phyloP scores from a whole-genome alignment of 805 yeast species.

The Starmerella potacharoeniae region DNA sequence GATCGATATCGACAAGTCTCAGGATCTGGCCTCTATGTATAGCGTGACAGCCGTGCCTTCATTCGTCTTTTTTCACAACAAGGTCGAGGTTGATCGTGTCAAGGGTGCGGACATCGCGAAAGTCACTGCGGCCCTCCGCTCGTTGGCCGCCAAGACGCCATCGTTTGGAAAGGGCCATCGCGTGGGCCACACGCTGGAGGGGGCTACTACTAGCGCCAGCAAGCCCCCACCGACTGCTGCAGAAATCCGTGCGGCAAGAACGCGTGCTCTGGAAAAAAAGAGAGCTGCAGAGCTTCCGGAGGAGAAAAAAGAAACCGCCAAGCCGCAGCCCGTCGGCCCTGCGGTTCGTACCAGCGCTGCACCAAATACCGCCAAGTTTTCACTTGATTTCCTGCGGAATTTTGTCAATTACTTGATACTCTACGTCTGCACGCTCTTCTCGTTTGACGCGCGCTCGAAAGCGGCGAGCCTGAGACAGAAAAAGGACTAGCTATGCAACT shows the following conservation, averaged over 20 bases:
- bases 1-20: slow-evolving; percentile 79
- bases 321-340: background rate
- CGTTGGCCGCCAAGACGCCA: slow-evolving; percentile 5
- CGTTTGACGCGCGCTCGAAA: slow-evolving; percentile 18
- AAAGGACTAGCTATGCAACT: background rate
- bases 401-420: slow-evolving; percentile 12
- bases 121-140: slow-evolving; percentile 9
- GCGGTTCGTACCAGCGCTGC: background rate
- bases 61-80: slow-evolving; percentile 63
- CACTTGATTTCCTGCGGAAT: background rate
- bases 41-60: slow-evolving; percentile 57
- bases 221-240: slow-evolving; percentile 2
- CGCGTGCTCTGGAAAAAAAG: slow-evolving; percentile 4
- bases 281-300: background rate
- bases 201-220: background rate
- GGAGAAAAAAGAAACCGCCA: background rate
- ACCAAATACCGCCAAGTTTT: too few relatives aligned
- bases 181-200: slow-evolving; percentile 7
- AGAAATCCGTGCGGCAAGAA: slow-evolving; percentile 5
- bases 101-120: slow-evolving; percentile 24
- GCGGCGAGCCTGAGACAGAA: background rate
- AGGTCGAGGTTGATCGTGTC: slow-evolving; percentile 50
- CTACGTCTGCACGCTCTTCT: slow-evolving; percentile 19
- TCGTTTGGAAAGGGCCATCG: slow-evolving; percentile 16
- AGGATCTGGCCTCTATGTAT: slow-evolving; percentile 53